Percentiles rank a stretch among this genome's conserved stretches.
Evolutionary conservation across 108 stramenopile species (phyloP).

Genomic region (Nitzschia sp.): DNA sequence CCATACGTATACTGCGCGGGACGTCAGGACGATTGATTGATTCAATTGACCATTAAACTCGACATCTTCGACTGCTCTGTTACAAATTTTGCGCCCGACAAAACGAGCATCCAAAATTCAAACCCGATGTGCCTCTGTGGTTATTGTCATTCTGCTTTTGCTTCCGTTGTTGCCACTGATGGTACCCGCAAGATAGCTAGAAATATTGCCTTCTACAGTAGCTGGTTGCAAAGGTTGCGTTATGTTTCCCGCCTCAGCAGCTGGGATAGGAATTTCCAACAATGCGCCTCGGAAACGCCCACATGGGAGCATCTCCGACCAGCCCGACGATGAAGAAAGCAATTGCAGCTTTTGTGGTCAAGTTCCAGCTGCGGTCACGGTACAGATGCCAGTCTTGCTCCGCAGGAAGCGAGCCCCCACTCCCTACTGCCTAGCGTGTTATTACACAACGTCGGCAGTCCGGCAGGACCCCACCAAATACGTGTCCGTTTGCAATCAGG

Average conservation of each 20-base stretch:
- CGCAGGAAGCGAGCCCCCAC: slow-evolving; percentile 27
- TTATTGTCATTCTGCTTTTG: too few species aligned
- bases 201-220: too few species aligned
- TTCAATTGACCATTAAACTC: too few species aligned
- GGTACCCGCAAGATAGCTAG: too few species aligned
- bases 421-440: slow-evolving; percentile 62
- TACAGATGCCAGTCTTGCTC: slow-evolving; percentile 27
- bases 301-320: not conserved
- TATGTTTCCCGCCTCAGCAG: not conserved
- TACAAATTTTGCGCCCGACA: too few species aligned
- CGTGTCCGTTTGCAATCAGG: slow-evolving; percentile 36
- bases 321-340: not conserved
- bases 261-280: not conserved
- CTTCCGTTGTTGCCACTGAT: too few species aligned
- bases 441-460: slow-evolving; percentile 73
- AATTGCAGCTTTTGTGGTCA: slow-evolving; percentile 37
- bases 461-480: slow-evolving; percentile 42
- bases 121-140: too few species aligned
- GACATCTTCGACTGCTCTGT: too few species aligned
- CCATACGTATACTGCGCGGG: too few species aligned
- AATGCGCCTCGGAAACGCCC: not conserved
- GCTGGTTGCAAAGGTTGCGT: too few species aligned
- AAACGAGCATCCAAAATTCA: too few species aligned
- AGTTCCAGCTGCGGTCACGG: slow-evolving; percentile 27
- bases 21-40: too few species aligned